Evolutionary conservation across 208 protist genomes (phyloP), one percentile per base, ranked within the genome.

Genomic region (Trypanosoma lewisi): DNA sequence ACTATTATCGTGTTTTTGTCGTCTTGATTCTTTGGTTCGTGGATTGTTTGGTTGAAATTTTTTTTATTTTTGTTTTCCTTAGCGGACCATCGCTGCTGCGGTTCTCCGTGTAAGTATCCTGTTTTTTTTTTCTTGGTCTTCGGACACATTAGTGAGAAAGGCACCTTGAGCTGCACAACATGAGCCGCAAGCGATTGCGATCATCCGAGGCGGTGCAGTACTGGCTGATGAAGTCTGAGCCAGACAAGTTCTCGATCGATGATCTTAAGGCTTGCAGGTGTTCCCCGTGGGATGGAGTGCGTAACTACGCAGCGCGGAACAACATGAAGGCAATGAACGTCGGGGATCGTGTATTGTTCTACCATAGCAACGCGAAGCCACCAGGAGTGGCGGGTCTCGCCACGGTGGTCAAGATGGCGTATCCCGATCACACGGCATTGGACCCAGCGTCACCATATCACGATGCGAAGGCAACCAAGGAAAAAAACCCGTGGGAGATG

Each of bases 161-260:
- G 17, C n/a, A 12, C 4, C 16, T 19, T 30, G 5, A 28, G 6
- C 17, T 47, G 8, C 27, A 30, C 9, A 33, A 28, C 55, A 67
- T 72, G 65, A 63, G 52, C 48, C 80, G 78, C 23, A 91, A 91
- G 56, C 75, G 85, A 5, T 16, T 63, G 25, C 75, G 85, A 45
- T 54, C 78, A 0, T 67, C 61, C 0, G 67, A 62, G 21, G 63
- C 64, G 12, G 49, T 78, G 30, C 67, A 76, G 59, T 88, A 80
- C 64, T 95, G 84, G 83, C 61, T 91, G 30, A 89, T 95, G 85
- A 95, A 95, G 56, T 91, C 83, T 17, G 89, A 95, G 66, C 85
- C 85, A 1, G 37, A 89, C 50, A 87, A 84, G 55, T 95, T 92
- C 45, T 91, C 83, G 6, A 92, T 91, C 50, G 85, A 89, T 54